Base-by-base conservation (phyloP, 192 early-diverging fungal genomes). In the Backusella psychrophila region DNA sequence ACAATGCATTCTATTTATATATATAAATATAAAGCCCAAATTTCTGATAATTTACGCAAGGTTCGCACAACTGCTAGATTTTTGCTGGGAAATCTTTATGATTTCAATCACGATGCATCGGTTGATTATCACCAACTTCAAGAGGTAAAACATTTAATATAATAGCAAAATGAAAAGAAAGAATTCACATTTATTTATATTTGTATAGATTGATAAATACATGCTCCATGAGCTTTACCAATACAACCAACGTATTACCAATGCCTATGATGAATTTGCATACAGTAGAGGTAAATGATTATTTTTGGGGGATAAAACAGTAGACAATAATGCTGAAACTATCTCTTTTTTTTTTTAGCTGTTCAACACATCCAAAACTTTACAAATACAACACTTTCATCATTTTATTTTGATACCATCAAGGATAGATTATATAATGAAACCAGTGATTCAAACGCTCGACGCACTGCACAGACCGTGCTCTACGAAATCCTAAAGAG, bases 351-450 rank as follows among this genome's bases (percentile, higher is more conserved):
- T 23, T 36, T 65, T n/a, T 68, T 78, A 87, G 92, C 88, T 15
- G 85, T 89, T 36, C 90, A 90, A 70, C 75, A 85, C 29, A 79
- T 93, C 21, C 90, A 90, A 75, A 86, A 87, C 72, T 92, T 95
- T 71, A 90, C 89, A 71, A 91, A 87, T 71, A 83, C 82, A 7
- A 79, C 84, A 7, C 82, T 93, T 12, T 95, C 94, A 23, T 88
- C 92, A 4, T 91, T 93, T 72, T 95, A 95, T 82, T 90, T 94
- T 87, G 93, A 95, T 68, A 84, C 91, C 4, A 87, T 92, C 79
- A 95, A 95, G 81, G 94, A 95, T 75, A 84, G 90, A 36, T 83
- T 95, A 4, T 95, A 95, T 59, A 90, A 89, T 26, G 85, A 90
- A 56, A 59, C 78, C 23, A 35, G 73, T 21, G 77, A 23, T 80